These are phyloP conservation scores for Cladophialophora carrionii DNA, from an alignment of 2,329 filamentous ascomycete genomes.

Conservation along the genomic window DNA sequence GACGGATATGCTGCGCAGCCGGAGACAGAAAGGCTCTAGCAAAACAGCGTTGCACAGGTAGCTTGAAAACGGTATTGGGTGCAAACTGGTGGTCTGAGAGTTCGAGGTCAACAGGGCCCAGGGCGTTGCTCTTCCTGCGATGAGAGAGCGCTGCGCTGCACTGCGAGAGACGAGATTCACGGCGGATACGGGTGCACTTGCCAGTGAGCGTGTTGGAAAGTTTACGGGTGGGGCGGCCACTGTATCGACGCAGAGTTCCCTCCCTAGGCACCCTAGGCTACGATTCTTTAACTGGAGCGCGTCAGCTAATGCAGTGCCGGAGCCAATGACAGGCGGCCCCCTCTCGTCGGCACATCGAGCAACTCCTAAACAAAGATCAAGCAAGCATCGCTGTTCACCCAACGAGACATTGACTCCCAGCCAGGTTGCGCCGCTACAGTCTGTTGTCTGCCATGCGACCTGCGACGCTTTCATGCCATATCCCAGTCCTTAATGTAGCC, in stretches of 20 bases:
- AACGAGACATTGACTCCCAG: not conserved
- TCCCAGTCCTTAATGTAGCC: conserved; percentile 4
- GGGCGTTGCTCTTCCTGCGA: not conserved
- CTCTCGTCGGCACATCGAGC: conserved; percentile 18
- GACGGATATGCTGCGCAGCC: conserved; percentile 14
- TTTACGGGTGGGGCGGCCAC: not conserved
- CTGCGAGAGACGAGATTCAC: not conserved
- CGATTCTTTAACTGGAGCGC: not conserved
- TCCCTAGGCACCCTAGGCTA: not conserved
- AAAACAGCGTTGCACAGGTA: conserved; percentile 5
- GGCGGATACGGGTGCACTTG: conserved; percentile 1
- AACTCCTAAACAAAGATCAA: conserved; percentile 14
- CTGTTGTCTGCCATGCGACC: conserved; percentile 3
- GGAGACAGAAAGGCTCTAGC: conserved; percentile 8
- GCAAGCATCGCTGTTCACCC: conserved; percentile 4
- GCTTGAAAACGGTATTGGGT: conserved; percentile 2
- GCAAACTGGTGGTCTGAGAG: conserved; percentile 8
- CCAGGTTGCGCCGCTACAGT: not conserved
- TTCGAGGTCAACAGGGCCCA: not conserved
- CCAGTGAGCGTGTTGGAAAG: conserved; percentile 11
- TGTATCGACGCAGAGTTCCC: not conserved
- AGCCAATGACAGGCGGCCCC: conserved; percentile 5
- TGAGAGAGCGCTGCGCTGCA: not conserved
- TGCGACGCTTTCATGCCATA: conserved; percentile 4
- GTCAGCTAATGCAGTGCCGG: conserved; percentile 14